Evolutionary conservation across 2,329 filamentous ascomycete species (phyloP).

Genomic region (Pseudopyrenochaeta lycopersici): DNA sequence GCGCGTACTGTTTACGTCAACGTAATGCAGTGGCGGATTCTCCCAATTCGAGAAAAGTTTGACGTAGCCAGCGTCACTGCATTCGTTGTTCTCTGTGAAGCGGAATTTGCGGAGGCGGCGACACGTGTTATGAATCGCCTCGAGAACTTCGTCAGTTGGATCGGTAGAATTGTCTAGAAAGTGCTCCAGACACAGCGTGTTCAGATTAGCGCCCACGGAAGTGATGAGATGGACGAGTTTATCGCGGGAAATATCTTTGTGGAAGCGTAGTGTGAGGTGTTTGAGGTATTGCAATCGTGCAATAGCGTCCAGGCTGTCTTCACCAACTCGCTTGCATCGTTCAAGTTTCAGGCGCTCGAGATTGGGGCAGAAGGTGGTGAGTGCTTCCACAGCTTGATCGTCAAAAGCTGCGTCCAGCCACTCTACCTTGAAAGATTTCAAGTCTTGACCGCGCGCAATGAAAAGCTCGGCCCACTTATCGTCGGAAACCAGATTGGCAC

Average conservation of each 20-base stretch:
- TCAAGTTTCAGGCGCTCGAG: slow-evolving; percentile 81
- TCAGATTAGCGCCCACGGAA: slow-evolving; percentile 70
- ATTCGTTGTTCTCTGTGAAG: slow-evolving; percentile 77
- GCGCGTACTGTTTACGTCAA: slow-evolving; percentile 81
- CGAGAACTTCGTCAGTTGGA: slow-evolving; percentile 62
- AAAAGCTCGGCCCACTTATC: slow-evolving; percentile 78
- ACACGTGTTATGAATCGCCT: slow-evolving; percentile 76
- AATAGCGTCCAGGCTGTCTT: slow-evolving; percentile 72
- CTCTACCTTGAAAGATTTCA: slow-evolving; percentile 79
- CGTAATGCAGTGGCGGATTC: slow-evolving; percentile 73
- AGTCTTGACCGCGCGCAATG: slow-evolving; percentile 67
- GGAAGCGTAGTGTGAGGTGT: slow-evolving; percentile 78
- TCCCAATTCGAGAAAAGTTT: slow-evolving; percentile 78
- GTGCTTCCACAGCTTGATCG: slow-evolving; percentile 70
- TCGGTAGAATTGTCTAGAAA: slow-evolving; percentile 73
- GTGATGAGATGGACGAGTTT: slow-evolving; percentile 69
- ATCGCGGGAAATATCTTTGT: slow-evolving; percentile 64
- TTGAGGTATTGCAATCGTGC: slow-evolving; percentile 70
- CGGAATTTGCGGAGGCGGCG: slow-evolving; percentile 76
- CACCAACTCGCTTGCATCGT: slow-evolving; percentile 78
- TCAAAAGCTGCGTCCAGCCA: slow-evolving; percentile 85
- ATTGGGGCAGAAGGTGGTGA: slow-evolving; percentile 71
- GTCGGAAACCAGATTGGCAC: slow-evolving; percentile 83
- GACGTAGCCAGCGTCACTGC: slow-evolving; percentile 78
- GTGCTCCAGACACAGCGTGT: slow-evolving; percentile 78